Conservation (phyloP, 495 filamentous ascomycete genomes). For the Talaromyces trachyspermus region DNA sequence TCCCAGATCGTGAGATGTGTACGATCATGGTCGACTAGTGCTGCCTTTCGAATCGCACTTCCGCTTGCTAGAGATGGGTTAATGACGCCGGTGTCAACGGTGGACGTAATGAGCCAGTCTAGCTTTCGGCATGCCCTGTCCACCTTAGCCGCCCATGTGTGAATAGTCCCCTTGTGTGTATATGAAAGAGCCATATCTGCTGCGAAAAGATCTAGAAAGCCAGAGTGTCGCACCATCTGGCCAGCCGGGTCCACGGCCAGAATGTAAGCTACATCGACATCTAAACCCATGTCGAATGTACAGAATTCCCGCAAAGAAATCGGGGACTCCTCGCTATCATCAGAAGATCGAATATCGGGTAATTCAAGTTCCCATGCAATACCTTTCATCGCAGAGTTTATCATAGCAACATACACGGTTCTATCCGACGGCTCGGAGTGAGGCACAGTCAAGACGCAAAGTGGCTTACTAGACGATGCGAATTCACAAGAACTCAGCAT, state of each 20-base stretch:
- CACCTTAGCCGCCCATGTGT: conserved; percentile 81
- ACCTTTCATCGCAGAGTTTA: conserved; percentile 75
- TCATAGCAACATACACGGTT: conserved; percentile 63
- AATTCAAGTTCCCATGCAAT: conserved; percentile 77
- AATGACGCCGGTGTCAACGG: conserved; percentile 69
- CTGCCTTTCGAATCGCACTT: conserved; percentile 80
- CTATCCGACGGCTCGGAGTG: conserved; percentile 44
- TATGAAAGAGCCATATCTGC: conserved; percentile 85
- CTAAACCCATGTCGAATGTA: conserved; percentile 60
- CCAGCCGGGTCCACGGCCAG: conserved; percentile 88
- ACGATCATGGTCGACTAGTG: conserved; percentile 63
- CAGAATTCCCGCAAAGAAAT: conserved; percentile 57
- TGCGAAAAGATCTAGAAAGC: conserved; percentile 81
- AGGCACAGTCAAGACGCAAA: conserved; percentile 76
- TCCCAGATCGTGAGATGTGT: conserved; percentile 92
- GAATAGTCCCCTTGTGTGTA: conserved; percentile 64
- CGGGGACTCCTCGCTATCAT: conserved; percentile 14
- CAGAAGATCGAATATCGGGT: conserved; percentile 23
- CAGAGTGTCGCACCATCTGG: conserved; percentile 59
- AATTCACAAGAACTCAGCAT: conserved; percentile 55
- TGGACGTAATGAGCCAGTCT: conserved; percentile 80
- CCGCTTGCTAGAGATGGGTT: conserved; percentile 75
- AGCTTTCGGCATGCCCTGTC: conserved; percentile 46
- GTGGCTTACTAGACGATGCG: conserved; percentile 58
- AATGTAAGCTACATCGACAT: conserved; percentile 73